A percentile compares a stretch with the other conserved stretches of the same genome.
Evolutionary conservation across 495 filamentous ascomycete species (phyloP).

Genomic region (Podospora didyma): DNA sequence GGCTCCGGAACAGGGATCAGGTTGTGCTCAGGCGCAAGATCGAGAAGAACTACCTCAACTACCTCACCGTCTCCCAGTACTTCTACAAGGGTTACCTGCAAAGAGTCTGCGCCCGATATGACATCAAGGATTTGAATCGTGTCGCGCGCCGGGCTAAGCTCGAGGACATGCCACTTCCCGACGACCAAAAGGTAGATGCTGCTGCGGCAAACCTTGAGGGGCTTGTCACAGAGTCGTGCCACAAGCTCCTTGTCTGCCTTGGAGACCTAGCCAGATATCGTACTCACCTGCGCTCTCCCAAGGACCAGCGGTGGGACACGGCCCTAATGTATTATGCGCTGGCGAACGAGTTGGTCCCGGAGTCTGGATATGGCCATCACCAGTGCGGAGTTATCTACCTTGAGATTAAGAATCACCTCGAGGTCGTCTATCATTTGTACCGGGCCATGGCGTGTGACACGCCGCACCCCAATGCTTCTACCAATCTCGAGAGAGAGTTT

Average conservation of each 20-base stretch:
- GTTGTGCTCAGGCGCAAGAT: conserved; percentile 75
- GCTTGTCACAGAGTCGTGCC: conserved; percentile 67
- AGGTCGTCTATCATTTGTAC: conserved; percentile 85
- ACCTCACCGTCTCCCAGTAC: conserved; percentile 78
- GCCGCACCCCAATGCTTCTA: conserved; percentile 66
- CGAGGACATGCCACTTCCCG: conserved; percentile 32
- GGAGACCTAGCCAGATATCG: conserved; percentile 92
- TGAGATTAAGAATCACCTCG: conserved; percentile 70
- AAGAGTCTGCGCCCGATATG: conserved; percentile 66
- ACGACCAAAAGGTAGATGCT: conserved; percentile 36
- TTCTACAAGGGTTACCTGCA: conserved; percentile 87
- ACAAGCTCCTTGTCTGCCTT: conserved; percentile 77
- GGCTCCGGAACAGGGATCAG: conserved; percentile 46
- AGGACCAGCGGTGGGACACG: conserved; percentile 71
- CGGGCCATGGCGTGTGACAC: conserved; percentile 67
- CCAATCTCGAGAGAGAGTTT: conserved; percentile 79
- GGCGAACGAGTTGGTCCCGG: conserved; percentile 72
- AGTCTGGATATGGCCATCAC: conserved; percentile 77
- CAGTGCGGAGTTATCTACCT: conserved; percentile 83
- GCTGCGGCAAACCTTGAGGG: conserved; percentile 46
- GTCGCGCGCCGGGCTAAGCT: conserved; percentile 66
- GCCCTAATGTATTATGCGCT: conserved; percentile 83
- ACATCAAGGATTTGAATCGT: conserved; percentile 67
- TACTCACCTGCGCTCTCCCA: conserved; percentile 37
- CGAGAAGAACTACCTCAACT: conserved; percentile 72